A percentile compares a stretch with the other conserved stretches of the same genome.
Conservation (phyloP, 768 basidiomycete species). For the Pisolithus marmoratus region DNA sequence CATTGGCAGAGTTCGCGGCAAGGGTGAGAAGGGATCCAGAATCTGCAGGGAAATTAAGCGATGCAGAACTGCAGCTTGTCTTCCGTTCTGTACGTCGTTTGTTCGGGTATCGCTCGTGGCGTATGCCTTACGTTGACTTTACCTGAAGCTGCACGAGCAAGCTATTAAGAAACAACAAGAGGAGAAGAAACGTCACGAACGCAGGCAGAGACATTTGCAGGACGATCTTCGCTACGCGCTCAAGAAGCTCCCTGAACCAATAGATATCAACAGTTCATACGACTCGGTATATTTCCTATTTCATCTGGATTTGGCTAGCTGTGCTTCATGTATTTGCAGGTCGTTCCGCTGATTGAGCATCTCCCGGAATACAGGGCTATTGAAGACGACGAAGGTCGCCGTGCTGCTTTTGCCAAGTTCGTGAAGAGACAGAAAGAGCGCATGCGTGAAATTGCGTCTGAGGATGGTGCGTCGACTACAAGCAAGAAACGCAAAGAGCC, state of each 20-base stretch:
- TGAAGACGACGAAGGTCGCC: constrained; percentile 81
- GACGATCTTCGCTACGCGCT: constrained; percentile 96
- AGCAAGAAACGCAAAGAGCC: constrained; percentile 81
- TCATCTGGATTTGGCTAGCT: not conserved
- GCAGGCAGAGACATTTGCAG: constrained; percentile 79
- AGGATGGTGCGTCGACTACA: constrained; percentile 76
- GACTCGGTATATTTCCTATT: constrained; percentile 60
- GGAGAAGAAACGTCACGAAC: constrained; percentile 81
- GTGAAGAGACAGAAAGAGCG: constrained; percentile 92
- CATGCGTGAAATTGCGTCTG: constrained; percentile 67
- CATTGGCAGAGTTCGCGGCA: constrained; percentile 55
- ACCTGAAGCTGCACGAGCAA: constrained; percentile 58
- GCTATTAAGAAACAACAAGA: constrained; percentile 75
- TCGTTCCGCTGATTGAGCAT: constrained; percentile 69
- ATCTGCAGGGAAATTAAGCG: constrained; percentile 39
- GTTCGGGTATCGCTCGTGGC: not conserved
- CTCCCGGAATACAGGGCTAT: constrained; percentile 84
- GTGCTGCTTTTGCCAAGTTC: constrained; percentile 81
- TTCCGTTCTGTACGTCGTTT: constrained; percentile 53
- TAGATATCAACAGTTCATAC: constrained; percentile 71
- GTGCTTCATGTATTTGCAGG: constrained; percentile 33
- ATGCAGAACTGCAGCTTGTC: constrained; percentile 51
- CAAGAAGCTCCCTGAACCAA: constrained; percentile 78
- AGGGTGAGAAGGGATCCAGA: constrained; percentile 55
- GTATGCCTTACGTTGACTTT: not conserved